Evolutionary conservation across 352 stramenopile genomes (phyloP).

Genomic region (Phytophthora foliorum): DNA sequence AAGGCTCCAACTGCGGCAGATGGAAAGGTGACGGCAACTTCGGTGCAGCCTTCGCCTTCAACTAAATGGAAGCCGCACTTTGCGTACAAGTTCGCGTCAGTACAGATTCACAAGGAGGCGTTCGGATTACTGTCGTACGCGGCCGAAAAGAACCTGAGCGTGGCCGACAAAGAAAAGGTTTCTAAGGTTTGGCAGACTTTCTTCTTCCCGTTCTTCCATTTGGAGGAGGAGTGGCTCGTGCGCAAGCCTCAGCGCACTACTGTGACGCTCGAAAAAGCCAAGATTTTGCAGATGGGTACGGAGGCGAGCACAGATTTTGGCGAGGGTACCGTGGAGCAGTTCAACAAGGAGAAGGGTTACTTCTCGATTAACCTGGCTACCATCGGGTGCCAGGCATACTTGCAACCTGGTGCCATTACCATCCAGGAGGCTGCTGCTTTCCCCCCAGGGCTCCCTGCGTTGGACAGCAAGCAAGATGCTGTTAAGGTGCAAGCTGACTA

Average conservation of each 20-base stretch:
- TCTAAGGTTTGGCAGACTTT: constrained; percentile 86
- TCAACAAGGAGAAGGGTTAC: constrained; percentile 68
- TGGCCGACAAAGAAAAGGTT: constrained; percentile 87
- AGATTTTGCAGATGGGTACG: constrained; percentile 66
- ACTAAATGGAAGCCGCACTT: constrained; percentile 77
- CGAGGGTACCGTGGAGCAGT: constrained; percentile 84
- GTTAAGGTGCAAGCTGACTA: constrained; percentile 47
- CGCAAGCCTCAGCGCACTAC: constrained; percentile 78
- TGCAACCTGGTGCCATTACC: constrained; percentile 80
- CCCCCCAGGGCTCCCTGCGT: constrained; percentile 64
- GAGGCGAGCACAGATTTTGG: constrained; percentile 87
- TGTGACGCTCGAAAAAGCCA: constrained; percentile 73
- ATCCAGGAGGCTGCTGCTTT: constrained; percentile 84
- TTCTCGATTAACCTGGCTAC: constrained; percentile 77
- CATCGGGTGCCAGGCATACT: constrained; percentile 65
- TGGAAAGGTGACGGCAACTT: constrained; percentile 3
- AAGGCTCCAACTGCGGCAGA: constrained; percentile 16
- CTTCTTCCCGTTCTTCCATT: constrained; percentile 89
- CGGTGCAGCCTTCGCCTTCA: constrained; percentile 11
- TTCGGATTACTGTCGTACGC: constrained; percentile 84
- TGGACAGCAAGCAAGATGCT: constrained; percentile 72
- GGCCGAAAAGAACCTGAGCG: constrained; percentile 84
- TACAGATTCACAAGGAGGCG: constrained; percentile 88
- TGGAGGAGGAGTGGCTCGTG: constrained; percentile 87
- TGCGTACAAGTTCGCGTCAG: constrained; percentile 73